phyloP scores from a whole-genome alignment of 305 asterid genomes.

The Fraxinus dipetala region DNA sequence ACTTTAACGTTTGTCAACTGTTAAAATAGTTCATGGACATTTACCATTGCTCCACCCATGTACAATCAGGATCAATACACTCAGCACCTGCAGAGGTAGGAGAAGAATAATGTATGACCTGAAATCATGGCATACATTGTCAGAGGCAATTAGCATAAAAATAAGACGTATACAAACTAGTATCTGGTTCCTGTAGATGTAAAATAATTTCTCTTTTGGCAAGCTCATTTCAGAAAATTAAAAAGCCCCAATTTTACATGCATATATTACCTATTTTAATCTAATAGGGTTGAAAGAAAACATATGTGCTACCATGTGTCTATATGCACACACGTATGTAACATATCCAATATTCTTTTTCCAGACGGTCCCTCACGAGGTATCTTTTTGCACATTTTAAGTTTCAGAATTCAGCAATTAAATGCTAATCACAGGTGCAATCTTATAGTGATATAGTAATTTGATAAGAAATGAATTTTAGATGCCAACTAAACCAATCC shows the following conservation, averaged over 20 bases:
- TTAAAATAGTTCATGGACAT: slow-evolving; percentile 16
- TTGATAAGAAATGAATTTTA: neutral
- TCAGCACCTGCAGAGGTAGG: slow-evolving; percentile 96
- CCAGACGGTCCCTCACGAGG: neutral
- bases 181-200: slow-evolving; percentile 14
- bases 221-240: neutral
- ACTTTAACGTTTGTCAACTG: slow-evolving; percentile 1
- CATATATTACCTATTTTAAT: neutral
- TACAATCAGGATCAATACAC: slow-evolving; percentile 86
- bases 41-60: slow-evolving; percentile 99
- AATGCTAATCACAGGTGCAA: neutral
- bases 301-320: neutral
- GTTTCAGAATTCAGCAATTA: neutral
- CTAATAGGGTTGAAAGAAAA: slow-evolving; percentile 13
- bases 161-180: neutral
- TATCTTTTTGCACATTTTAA: slow-evolving; percentile 6
- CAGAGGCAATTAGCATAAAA: slow-evolving; percentile 27
- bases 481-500: neutral
- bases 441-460: neutral
- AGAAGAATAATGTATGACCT: slow-evolving; percentile 85
- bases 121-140: slow-evolving; percentile 37
- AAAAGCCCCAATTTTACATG: neutral
- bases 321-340: neutral
- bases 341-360: neutral
- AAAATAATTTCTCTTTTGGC: neutral